These are phyloP conservation scores for Angomonas ambiguus DNA, from an alignment of 208 protist species.

Conservation along the genomic window DNA sequence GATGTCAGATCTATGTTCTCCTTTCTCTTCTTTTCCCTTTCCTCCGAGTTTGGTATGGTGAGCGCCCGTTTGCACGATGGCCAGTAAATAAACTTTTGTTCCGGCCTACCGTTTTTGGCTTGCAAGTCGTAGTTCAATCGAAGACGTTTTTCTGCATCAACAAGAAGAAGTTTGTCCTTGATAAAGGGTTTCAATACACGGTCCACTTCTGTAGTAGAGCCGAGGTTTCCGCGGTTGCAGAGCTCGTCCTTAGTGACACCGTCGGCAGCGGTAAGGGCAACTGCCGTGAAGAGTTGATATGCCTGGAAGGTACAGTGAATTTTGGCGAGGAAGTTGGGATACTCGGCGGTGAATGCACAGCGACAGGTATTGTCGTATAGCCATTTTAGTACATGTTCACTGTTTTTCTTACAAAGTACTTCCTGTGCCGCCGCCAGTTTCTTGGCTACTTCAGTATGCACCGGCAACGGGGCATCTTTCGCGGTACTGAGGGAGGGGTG, in stretches of 20 bases:
- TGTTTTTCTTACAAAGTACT: not conserved
- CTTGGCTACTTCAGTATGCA: not conserved
- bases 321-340: conserved; percentile 25
- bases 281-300: conserved; percentile 33
- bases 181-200: not conserved
- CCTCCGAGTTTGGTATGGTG: not conserved
- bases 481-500: not conserved
- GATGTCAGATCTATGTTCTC: not conserved
- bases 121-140: not conserved
- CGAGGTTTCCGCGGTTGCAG: conserved; percentile 18
- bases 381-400: conserved; percentile 23
- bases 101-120: not conserved
- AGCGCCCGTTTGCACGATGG: not conserved
- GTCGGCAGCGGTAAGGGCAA: conserved; percentile 38
- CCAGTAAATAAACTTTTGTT: not conserved
- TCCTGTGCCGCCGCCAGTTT: not conserved
- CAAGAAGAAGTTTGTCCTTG: not conserved
- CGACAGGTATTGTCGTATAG: conserved; percentile 12
- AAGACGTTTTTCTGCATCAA: not conserved
- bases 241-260: conserved; percentile 34
- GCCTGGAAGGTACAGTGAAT: conserved; percentile 32
- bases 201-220: not conserved
- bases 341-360: conserved; percentile 23
- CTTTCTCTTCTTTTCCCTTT: not conserved
- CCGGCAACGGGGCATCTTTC: not conserved